Percentiles rank a stretch among this genome's conserved stretches.
Conservation (phyloP, 768 basidiomycete genomes). For the Lentinus tigrinus region DNA sequence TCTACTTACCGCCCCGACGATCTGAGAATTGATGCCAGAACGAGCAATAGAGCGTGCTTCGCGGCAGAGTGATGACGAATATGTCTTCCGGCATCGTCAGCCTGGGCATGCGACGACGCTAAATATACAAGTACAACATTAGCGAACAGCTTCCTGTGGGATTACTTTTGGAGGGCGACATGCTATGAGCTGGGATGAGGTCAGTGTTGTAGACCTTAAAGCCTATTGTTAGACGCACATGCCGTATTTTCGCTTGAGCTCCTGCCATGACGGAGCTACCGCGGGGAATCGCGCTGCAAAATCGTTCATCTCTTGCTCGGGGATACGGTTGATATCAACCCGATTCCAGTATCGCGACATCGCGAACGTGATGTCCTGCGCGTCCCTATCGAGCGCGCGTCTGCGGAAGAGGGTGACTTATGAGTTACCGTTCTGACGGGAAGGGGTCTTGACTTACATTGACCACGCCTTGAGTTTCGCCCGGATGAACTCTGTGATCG, state of each 20-base stretch:
- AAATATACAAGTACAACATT: constrained; percentile 6
- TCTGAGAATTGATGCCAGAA: background rate
- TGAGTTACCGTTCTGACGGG: constrained; percentile 18
- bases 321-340: constrained; percentile 83
- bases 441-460: constrained; percentile 49
- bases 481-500: constrained; percentile 82
- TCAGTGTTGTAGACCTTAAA: constrained; percentile 6
- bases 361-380: constrained; percentile 72
- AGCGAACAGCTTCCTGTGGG: constrained; percentile 11
- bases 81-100: no score
- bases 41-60: background rate
- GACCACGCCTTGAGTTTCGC: constrained; percentile 84
- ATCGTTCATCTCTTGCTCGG: constrained; percentile 80
- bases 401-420: constrained; percentile 36
- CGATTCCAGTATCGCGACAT: constrained; percentile 77
- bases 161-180: constrained; percentile 11
- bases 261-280: constrained; percentile 72
- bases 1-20: background rate
- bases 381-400: constrained; percentile 69
- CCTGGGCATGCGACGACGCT: background rate
- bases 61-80: background rate
- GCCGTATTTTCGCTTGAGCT: constrained; percentile 74
- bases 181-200: constrained; percentile 8
- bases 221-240: constrained; percentile 35
- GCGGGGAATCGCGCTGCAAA: constrained; percentile 61